A percentile compares a stretch with the other conserved stretches of the same genome.
These are phyloP conservation scores for Carex scoparia DNA, from an alignment of 176 grass and related monocot genomes.

Conservation along the genomic window DNA sequence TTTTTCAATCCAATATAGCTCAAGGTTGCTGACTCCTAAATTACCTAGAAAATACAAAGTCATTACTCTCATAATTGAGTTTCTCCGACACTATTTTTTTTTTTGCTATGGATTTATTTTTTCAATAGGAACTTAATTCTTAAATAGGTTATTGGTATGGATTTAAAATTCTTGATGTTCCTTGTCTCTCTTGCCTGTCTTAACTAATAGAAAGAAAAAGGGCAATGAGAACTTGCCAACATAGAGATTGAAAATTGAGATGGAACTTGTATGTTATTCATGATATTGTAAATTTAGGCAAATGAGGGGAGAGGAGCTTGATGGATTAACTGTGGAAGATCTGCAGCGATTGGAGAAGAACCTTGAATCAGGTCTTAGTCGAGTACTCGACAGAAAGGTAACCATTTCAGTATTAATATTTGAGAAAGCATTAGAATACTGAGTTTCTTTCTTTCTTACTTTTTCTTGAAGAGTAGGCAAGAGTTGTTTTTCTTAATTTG, in stretches of 20 bases:
- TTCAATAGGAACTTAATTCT: too few relatives aligned
- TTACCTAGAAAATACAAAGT: background rate
- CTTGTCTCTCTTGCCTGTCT: background rate
- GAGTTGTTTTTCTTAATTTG: background rate
- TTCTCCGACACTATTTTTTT: background rate
- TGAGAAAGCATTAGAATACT: background rate
- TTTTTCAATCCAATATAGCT: background rate
- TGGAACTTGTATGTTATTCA: background rate
- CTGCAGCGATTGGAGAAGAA: constrained; percentile 70
- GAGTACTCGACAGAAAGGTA: constrained; percentile 81
- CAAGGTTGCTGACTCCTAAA: background rate
- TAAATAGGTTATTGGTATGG: background rate
- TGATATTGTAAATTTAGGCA: constrained; percentile 37
- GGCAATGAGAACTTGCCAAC: background rate
- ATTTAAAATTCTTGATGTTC: background rate
- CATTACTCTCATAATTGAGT: background rate
- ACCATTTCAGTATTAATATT: background rate
- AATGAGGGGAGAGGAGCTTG: constrained; percentile 92
- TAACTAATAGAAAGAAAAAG: background rate
- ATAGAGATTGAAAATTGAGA: background rate
- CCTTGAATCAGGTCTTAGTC: constrained; percentile 69
- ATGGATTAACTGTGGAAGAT: constrained; percentile 56
- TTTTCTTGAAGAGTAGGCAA: background rate
- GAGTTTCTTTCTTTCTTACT: background rate
- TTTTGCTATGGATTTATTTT: background rate